Conservation (phyloP, 2,329 filamentous ascomycete genomes). For the Karstenula rhodostoma region DNA sequence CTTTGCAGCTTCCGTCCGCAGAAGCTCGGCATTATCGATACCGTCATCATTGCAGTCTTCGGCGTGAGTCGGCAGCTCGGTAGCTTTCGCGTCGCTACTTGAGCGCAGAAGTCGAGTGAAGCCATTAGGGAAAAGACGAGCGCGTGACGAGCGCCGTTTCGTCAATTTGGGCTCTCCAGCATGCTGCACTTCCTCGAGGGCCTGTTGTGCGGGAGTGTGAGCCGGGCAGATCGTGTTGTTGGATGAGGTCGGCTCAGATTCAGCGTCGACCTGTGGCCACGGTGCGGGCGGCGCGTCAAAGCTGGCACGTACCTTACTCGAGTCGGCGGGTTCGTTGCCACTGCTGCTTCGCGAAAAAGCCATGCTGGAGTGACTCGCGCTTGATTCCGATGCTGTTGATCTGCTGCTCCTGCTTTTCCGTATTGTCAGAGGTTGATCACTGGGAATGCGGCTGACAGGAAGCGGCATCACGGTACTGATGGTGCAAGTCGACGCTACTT, state of each 20-base stretch:
- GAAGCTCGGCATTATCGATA: not conserved
- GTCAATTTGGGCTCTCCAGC: conserved; percentile 9
- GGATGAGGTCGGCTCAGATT: not conserved
- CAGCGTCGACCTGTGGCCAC: conserved; percentile 26
- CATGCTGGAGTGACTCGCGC: conserved; percentile 26
- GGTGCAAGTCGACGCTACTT: conserved; percentile 30
- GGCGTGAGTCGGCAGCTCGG: not conserved
- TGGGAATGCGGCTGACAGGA: conserved; percentile 40
- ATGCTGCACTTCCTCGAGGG: conserved; percentile 16
- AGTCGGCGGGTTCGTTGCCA: conserved; percentile 18
- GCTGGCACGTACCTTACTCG: conserved; percentile 16
- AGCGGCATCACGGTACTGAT: conserved; percentile 36
- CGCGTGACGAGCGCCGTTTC: conserved; percentile 29
- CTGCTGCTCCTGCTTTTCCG: conserved; percentile 43
- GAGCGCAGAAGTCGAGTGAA: conserved; percentile 32
- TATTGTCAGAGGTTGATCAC: conserved; percentile 40
- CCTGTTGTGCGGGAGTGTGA: conserved; percentile 21
- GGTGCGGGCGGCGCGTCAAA: conserved; percentile 6
- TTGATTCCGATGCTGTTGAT: conserved; percentile 40
- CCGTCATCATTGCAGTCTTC: not conserved
- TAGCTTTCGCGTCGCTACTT: conserved; percentile 22
- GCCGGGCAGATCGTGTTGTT: conserved; percentile 10
- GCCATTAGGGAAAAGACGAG: conserved; percentile 30
- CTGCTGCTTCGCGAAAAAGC: conserved; percentile 24
- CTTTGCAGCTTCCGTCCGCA: not conserved